A percentile compares a stretch with the other conserved stretches of the same genome.
Conservation (phyloP, 495 filamentous ascomycete genomes). For the Penicillium soppii region DNA sequence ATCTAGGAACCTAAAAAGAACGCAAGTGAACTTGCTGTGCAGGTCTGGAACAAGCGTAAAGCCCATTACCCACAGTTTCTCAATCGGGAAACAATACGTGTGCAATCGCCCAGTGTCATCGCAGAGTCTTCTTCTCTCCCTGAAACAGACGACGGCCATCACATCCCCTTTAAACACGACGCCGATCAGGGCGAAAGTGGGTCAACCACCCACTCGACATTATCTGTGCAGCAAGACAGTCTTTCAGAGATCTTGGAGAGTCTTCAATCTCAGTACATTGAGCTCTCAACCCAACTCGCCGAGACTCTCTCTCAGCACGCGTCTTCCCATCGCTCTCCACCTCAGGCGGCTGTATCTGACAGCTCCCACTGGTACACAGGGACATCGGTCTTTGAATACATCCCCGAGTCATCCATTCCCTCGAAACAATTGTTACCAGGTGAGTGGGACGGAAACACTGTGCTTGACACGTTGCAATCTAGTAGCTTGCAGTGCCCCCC, state of each 20-base stretch:
- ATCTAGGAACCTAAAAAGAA: conserved; percentile 41
- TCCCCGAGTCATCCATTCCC: conserved; percentile 11
- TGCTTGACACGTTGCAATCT: not conserved
- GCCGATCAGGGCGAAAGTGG: not conserved
- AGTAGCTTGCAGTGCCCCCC: not conserved
- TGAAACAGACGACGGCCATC: not conserved
- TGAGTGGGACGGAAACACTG: conserved; percentile 12
- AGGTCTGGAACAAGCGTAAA: conserved; percentile 33
- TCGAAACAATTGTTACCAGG: conserved; percentile 15
- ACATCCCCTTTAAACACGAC: not conserved
- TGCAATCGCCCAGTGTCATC: not conserved
- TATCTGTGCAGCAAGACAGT: conserved; percentile 18
- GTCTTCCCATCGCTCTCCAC: not conserved
- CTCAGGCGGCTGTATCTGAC: not conserved
- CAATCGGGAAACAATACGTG: not conserved
- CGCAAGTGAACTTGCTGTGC: conserved; percentile 34
- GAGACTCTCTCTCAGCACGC: not conserved
- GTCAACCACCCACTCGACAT: conserved; percentile 6
- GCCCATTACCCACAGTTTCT: not conserved
- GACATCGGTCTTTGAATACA: conserved; percentile 5
- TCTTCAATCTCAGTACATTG: not conserved
- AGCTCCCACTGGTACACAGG: not conserved
- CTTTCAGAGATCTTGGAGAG: conserved; percentile 8
- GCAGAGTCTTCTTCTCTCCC: not conserved
- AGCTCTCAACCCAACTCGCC: not conserved